Evolutionary conservation across 306 rosid genomes (phyloP).

Genomic region (Macrotyloma uniflorum): DNA sequence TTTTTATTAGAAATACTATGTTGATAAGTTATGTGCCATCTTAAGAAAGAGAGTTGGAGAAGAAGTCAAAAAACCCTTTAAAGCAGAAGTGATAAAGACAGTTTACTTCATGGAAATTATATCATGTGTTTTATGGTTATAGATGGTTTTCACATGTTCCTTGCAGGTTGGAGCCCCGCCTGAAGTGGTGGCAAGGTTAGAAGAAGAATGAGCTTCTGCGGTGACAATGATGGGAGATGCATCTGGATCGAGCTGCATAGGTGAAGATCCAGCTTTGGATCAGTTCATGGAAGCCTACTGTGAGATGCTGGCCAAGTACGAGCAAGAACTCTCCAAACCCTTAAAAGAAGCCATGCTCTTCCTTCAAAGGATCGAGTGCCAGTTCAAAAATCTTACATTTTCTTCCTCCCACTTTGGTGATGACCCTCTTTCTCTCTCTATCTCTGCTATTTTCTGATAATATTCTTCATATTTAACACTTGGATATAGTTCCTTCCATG

Average conservation of each 20-base stretch:
- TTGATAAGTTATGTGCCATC: slow-evolving; percentile 22
- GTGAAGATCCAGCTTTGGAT: slow-evolving; percentile 95
- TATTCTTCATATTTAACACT: background rate
- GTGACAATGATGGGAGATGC: slow-evolving; percentile 46
- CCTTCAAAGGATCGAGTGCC: slow-evolving; percentile 77
- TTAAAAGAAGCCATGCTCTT: slow-evolving; percentile 94
- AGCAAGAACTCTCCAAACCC: slow-evolving; percentile 93
- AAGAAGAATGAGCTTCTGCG: slow-evolving; percentile 74
- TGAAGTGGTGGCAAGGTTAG: slow-evolving; percentile 80
- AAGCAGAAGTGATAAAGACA: slow-evolving; percentile 36
- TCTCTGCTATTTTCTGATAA: background rate
- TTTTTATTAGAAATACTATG: background rate
- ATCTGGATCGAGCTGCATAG: slow-evolving; percentile 55
- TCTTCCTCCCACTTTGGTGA: slow-evolving; percentile 69
- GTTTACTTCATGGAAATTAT: background rate
- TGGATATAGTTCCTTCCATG: background rate
- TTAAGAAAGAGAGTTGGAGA: background rate
- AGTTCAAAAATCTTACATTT: slow-evolving; percentile 75
- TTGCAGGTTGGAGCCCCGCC: slow-evolving; percentile 93
- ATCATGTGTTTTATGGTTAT: background rate
- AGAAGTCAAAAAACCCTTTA: slow-evolving; percentile 42
- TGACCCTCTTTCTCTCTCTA: background rate
- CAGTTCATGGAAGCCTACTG: slow-evolving; percentile 99
- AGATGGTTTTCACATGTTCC: background rate
- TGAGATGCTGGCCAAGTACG: slow-evolving; percentile 95